Evolutionary conservation across 2,329 filamentous ascomycete species (phyloP).

Genomic region (Hyphodiscus sp.): DNA sequence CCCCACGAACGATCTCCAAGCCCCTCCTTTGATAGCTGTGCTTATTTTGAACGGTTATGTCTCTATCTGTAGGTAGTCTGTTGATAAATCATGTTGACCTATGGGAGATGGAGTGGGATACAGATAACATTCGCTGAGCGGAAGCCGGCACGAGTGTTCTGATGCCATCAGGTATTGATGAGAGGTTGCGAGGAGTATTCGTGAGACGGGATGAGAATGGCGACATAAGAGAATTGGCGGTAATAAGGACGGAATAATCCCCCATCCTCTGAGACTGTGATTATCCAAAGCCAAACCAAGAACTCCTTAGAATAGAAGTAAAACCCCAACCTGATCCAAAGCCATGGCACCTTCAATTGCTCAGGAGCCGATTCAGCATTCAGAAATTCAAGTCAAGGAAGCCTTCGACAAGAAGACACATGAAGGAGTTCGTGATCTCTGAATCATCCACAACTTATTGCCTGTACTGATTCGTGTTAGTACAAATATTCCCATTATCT

Average conservation of each 20-base stretch:
- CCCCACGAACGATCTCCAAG: background rate
- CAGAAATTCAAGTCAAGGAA: background rate
- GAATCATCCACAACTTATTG: background rate
- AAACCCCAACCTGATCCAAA: conserved; percentile 6
- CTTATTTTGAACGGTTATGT: too few species aligned
- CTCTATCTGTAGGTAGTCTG: too few species aligned
- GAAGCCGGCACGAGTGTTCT: background rate
- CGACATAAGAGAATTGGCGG: background rate
- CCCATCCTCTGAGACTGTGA: conserved; percentile 17
- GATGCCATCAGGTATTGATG: background rate
- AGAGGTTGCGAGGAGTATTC: background rate
- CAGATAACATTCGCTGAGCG: background rate
- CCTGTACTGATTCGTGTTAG: background rate
- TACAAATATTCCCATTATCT: conserved; percentile 1
- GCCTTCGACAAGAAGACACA: background rate
- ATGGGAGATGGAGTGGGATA: background rate
- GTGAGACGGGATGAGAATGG: background rate
- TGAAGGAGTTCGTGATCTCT: background rate
- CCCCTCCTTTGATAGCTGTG: background rate
- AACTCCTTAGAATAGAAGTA: conserved; percentile 11
- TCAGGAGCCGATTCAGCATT: background rate
- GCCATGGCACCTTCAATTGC: background rate
- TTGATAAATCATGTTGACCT: background rate
- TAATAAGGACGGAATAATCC: conserved; percentile 4
- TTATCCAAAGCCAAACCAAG: background rate